Percentiles rank a stretch among this genome's conserved stretches.
Evolutionary conservation across 148 eudicot genomes (phyloP).

Genomic region (Hydrangea macrophylla): DNA sequence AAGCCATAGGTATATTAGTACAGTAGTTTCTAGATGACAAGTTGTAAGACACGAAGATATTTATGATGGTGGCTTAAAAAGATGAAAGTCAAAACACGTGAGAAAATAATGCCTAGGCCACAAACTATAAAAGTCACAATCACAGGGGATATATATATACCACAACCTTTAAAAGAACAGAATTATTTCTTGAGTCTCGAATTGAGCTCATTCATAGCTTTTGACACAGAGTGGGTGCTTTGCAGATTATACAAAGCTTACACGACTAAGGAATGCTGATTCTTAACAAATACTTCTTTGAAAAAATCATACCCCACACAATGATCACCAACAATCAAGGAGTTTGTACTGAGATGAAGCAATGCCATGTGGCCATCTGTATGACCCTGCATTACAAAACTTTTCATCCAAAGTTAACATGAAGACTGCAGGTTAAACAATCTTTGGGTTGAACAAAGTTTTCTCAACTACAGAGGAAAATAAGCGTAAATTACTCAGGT

Average conservation of each 20-base stretch:
- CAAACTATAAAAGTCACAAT: not conserved
- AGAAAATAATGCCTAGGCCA: not conserved
- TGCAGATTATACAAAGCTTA: conserved; percentile 6
- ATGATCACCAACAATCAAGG: conserved; percentile 95
- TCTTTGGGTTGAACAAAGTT: no score
- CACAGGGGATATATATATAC: not conserved
- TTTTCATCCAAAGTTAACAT: not conserved
- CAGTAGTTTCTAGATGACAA: not conserved
- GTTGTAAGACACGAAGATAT: not conserved
- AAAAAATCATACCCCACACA: conserved; percentile 78
- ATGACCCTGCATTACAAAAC: conserved; percentile 64
- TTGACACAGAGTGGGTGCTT: no score
- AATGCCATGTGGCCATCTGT: conserved; percentile 93
- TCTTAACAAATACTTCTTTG: not conserved
- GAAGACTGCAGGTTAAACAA: no score
- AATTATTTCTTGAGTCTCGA: not conserved
- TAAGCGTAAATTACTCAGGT: no score
- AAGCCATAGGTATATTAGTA: conserved; percentile 6
- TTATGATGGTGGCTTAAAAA: not conserved
- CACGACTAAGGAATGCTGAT: conserved; percentile 1
- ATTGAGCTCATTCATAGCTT: not conserved
- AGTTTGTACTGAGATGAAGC: conserved; percentile 67
- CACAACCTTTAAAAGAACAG: no score
- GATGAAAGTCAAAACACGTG: not conserved
- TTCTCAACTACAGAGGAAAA: no score